Percentiles rank a stretch among this genome's conserved stretches.
Conservation (phyloP, 1,284 basidiomycete species). For the Rhodotorula glutinis region DNA sequence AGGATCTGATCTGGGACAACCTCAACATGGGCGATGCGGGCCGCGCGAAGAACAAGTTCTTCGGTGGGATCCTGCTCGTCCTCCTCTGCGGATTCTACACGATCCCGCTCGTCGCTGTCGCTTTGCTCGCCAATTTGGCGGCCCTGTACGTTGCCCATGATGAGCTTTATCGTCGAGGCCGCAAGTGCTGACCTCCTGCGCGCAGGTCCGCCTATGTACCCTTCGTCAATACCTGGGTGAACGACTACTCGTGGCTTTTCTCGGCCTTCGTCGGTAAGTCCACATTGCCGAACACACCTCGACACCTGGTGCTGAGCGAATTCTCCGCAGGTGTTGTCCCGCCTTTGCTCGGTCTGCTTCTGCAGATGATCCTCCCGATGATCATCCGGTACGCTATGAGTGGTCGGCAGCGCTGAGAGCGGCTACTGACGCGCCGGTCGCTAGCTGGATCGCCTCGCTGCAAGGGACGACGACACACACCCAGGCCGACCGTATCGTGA, state of each 20-base stretch:
- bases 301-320: too few relatives aligned
- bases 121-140: slow-evolving; percentile 53
- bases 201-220: slow-evolving; percentile 59
- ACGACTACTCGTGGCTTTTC: slow-evolving; percentile 39
- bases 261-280: slow-evolving; percentile 42
- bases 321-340: slow-evolving; percentile 61
- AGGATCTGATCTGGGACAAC: slow-evolving; percentile 72
- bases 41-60: slow-evolving; percentile 61
- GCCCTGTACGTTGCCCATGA: slow-evolving; percentile 29
- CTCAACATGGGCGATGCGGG: slow-evolving; percentile 69
- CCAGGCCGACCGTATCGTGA: slow-evolving; percentile 78
- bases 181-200: background rate
- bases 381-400: slow-evolving; percentile 66
- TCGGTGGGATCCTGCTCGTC: slow-evolving; percentile 72
- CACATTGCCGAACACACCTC: too few relatives aligned
- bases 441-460: slow-evolving; percentile 40
- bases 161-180: background rate
- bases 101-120: slow-evolving; percentile 76
- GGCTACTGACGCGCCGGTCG: background rate
- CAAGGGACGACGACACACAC: slow-evolving; percentile 58
- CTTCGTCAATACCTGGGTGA: slow-evolving; percentile 68
- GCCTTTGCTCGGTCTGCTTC: slow-evolving; percentile 78
- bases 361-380: slow-evolving; percentile 80
- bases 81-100: slow-evolving; percentile 81
- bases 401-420: slow-evolving; percentile 45